Evolutionary conservation across 78 protist species (phyloP).

Genomic region (Polysphondylium violaceum): DNA sequence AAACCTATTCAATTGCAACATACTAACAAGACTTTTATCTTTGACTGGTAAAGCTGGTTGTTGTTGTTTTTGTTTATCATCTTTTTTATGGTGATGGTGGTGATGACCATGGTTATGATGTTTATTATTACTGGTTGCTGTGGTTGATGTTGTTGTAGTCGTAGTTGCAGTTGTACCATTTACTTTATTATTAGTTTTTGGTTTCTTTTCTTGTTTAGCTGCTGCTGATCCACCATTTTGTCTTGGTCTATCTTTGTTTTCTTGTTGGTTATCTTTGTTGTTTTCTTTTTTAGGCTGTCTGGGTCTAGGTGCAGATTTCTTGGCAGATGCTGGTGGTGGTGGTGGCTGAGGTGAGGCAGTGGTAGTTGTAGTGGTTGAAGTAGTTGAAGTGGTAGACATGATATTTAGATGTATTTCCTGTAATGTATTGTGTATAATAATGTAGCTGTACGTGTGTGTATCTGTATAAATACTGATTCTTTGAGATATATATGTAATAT

Average conservation of each 20-base stretch:
- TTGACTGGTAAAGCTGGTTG: neutral
- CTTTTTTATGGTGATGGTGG: too few relatives aligned
- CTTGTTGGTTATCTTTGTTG: neutral
- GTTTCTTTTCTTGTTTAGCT: neutral
- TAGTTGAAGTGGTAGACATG: neutral
- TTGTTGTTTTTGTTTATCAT: too few relatives aligned
- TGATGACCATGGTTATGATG: too few relatives aligned
- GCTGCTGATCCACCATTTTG: neutral
- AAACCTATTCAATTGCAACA: slow-evolving; percentile 1
- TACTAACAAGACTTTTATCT: slow-evolving; percentile 2
- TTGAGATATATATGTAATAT: too few relatives aligned
- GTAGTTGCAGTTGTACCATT: slow-evolving; percentile 3
- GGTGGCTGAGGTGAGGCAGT: neutral
- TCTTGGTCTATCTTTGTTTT: neutral
- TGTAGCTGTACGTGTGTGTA: too few relatives aligned
- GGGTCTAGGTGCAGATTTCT: neutral
- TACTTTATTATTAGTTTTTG: neutral
- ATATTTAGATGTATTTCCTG: too few relatives aligned
- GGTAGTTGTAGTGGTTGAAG: neutral
- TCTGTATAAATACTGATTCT: too few relatives aligned
- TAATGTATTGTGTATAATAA: too few relatives aligned
- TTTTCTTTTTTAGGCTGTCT: neutral
- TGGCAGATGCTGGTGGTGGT: neutral
- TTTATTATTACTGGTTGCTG: neutral
- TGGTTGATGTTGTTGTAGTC: neutral